Evolutionary conservation across 2,329 filamentous ascomycete species (phyloP), one percentile per base, ranked within the genome.

Genomic region (Epichloe uncinata): DNA sequence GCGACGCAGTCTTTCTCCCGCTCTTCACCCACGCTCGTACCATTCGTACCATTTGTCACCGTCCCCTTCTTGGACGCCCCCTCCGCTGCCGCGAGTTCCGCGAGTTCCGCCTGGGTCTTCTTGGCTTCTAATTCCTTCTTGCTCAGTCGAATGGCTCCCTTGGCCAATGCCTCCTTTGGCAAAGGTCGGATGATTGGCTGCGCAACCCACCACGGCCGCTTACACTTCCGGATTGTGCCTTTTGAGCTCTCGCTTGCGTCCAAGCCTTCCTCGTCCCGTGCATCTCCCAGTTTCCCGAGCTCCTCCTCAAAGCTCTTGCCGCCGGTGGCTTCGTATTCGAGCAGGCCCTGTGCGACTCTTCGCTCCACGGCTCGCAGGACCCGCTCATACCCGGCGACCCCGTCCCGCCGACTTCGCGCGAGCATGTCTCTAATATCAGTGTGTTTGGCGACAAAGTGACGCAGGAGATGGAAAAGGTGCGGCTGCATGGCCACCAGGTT

Each of bases 381-480:
- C 11, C 79, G 74, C 65, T 97, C 91, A 60, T 86, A 90, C 0
- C 78, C 81, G 1, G 75, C 71, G 49, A 97, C 79, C 57, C 95
- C 85, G 36, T 85, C 85, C 12, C 79, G 73, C 18, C 76, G 70
- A 15, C 75, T 78, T 53, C 73, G 74, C 0, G 87, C 90, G 2
- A 98, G 75, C n/a, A 83, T 79, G 62, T 97, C 88, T 34, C 93
- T 80, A 34, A 97, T 81, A 56, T 93, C 77, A 22, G 87, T 90
- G 66, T 96, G 86, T 54, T 75, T 77, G 2, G 82, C 74, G 35
- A 98, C 82, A 22, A 97, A 77, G 34, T 91, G 82, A 15, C 91
- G 79, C 20, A 97, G 77, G 26, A 98, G 77, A 64, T 95, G 86
- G 73, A 98, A 98, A 42, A 96, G 78, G 66, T 98, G 93, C 0